Conservation (phyloP, 139 green algal genomes). For the Medakamo hakoo region DNA sequence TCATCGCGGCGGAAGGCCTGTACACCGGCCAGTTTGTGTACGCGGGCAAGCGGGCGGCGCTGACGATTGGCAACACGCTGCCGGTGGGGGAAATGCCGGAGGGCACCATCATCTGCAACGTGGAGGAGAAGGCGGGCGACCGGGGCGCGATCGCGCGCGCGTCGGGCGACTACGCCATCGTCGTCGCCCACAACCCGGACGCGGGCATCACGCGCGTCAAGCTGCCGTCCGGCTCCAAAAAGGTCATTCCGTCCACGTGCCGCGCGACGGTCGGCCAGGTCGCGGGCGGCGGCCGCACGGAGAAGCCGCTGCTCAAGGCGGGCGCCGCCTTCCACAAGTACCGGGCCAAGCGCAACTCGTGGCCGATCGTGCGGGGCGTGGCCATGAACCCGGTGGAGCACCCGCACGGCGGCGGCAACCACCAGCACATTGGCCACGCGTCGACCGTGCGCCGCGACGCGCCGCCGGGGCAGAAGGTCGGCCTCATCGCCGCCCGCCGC, state of each 20-base stretch:
- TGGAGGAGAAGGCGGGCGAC: slow-evolving; percentile 84
- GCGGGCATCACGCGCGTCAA: slow-evolving; percentile 94
- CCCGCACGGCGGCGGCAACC: slow-evolving; percentile 98
- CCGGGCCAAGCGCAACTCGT: slow-evolving; percentile 90
- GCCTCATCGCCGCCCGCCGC: slow-evolving; percentile 67
- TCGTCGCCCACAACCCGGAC: slow-evolving; percentile 97
- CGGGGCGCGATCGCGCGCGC: slow-evolving; percentile 76
- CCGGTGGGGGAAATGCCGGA: slow-evolving; percentile 93
- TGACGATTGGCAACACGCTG: slow-evolving; percentile 95
- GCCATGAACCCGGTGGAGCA: slow-evolving; percentile 99
- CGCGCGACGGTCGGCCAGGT: slow-evolving; percentile 93
- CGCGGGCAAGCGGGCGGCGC: slow-evolving; percentile 85
- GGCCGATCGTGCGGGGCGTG: slow-evolving; percentile 86
- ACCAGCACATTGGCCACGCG: slow-evolving; percentile 99
- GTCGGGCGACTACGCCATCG: slow-evolving; percentile 93
- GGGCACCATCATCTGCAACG: slow-evolving; percentile 97
- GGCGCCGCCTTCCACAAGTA: slow-evolving; percentile 92
- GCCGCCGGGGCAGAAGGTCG: slow-evolving; percentile 61
- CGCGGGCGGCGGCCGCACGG: slow-evolving; percentile 87
- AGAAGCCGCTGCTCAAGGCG: slow-evolving; percentile 99
- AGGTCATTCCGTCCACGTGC: slow-evolving; percentile 84
- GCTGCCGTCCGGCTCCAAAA: slow-evolving; percentile 95
- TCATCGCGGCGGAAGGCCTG: slow-evolving; percentile 88
- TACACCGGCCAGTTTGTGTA: slow-evolving; percentile 98
- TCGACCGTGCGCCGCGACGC: slow-evolving; percentile 83